Conservation (phyloP, 2,329 filamentous ascomycete genomes). For the Aspergillus terreus region DNA sequence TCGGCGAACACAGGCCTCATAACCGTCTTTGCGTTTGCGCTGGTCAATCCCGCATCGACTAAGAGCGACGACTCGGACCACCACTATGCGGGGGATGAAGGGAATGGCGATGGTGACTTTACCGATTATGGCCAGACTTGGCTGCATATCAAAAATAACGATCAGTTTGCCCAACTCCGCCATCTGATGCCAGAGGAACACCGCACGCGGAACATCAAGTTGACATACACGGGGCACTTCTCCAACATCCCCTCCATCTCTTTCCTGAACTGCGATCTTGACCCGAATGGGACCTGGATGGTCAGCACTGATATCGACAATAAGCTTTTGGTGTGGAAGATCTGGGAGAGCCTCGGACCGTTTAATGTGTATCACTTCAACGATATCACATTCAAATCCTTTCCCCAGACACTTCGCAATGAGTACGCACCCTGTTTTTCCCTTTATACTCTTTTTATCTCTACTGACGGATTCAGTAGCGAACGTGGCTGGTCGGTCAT, state of each 20-base stretch:
- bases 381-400: constrained; percentile 23
- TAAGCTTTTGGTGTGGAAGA: constrained; percentile 47
- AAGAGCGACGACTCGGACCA: constrained; percentile 11
- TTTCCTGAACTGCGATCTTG: constrained; percentile 57
- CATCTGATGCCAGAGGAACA: constrained; percentile 26
- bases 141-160: constrained; percentile 24
- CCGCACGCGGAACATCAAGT: constrained; percentile 40
- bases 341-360: constrained; percentile 38
- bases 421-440: constrained; percentile 15
- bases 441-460: background rate
- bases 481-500: constrained; percentile 45
- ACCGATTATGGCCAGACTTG: constrained; percentile 28
- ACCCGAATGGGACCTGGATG: constrained; percentile 54
- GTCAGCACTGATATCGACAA: constrained; percentile 56
- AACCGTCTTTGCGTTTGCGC: constrained; percentile 57
- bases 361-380: constrained; percentile 26
- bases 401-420: constrained; percentile 22
- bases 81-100: constrained; percentile 14
- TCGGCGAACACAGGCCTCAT: constrained; percentile 68
- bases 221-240: constrained; percentile 40
- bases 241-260: constrained; percentile 56
- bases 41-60: constrained; percentile 38
- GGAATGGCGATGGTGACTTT: constrained; percentile 12
- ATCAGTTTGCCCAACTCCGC: constrained; percentile 26
- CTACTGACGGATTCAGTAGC: constrained; percentile 12